A percentile compares a stretch with the other conserved stretches of the same genome.
Conservation (phyloP, 768 basidiomycete genomes). For the Agrocybe chaxingu region DNA sequence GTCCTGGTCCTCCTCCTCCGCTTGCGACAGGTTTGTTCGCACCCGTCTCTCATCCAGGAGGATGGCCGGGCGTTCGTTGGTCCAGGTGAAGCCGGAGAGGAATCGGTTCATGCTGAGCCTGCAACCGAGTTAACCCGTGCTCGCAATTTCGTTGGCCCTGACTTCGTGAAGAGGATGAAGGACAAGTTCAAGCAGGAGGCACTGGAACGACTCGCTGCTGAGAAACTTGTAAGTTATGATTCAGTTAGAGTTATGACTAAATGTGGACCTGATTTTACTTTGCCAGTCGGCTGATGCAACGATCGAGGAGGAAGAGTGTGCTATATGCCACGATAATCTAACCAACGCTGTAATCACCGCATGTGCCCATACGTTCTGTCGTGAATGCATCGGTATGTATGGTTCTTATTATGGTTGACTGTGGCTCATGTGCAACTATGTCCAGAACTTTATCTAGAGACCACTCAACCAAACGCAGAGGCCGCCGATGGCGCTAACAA, state of each 20-base stretch:
- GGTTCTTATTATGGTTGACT: not conserved
- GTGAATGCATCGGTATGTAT: conserved; percentile 51
- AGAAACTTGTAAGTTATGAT: conserved; percentile 40
- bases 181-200: conserved; percentile 39
- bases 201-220: conserved; percentile 44
- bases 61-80: conserved; percentile 43
- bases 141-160: conserved; percentile 34
- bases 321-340: conserved; percentile 62
- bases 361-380: conserved; percentile 64
- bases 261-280: not conserved
- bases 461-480: conserved; percentile 19
- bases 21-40: conserved; percentile 66
- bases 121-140: conserved; percentile 46
- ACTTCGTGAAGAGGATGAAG: conserved; percentile 52
- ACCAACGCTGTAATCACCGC: conserved; percentile 52
- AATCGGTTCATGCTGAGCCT: conserved; percentile 17
- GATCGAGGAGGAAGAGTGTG: conserved; percentile 57
- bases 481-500: conserved; percentile 28
- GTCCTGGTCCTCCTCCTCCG: conserved; percentile 49
- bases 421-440: not conserved
- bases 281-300: conserved; percentile 43
- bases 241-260: not conserved
- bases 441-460: conserved; percentile 39
- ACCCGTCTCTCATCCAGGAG: conserved; percentile 65
- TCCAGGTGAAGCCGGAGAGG: conserved; percentile 33